Conservation (phyloP, 345 rosid genomes). For the Aquilaria malaccensis region DNA sequence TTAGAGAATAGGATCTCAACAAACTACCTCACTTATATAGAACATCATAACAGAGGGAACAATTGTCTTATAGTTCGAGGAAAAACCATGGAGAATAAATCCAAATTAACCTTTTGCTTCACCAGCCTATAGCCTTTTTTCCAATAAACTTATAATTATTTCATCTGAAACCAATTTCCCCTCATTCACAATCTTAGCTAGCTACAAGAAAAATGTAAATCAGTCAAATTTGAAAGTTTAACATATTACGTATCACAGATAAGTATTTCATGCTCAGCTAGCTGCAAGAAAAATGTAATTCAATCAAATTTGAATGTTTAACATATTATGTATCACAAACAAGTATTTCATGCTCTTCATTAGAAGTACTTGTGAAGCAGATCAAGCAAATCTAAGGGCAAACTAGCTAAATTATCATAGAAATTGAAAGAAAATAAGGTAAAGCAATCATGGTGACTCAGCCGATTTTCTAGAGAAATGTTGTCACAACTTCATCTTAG, state of each 20-base stretch:
- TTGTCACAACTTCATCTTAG: too few relatives aligned
- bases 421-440: background rate
- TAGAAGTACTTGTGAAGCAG: too few relatives aligned
- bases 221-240: background rate
- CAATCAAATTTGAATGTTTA: too few relatives aligned
- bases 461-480: too few relatives aligned
- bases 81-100: conserved; percentile 86
- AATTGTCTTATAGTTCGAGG: conserved; percentile 80
- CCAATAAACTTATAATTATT: conserved; percentile 55
- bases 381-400: conserved; percentile 2
- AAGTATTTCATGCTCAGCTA: too few relatives aligned
- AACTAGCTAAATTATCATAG: background rate
- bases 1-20: too few relatives aligned
- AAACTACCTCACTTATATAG: too few relatives aligned
- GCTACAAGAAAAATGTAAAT: conserved; percentile 31
- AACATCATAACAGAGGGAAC: too few relatives aligned
- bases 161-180: conserved; percentile 88
- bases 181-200: conserved; percentile 74
- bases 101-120: conserved; percentile 87
- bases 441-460: too few relatives aligned
- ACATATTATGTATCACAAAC: too few relatives aligned
- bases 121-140: conserved; percentile 75
- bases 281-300: too few relatives aligned
- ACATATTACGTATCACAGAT: background rate
- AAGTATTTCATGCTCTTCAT: too few relatives aligned